Conservation (phyloP, 305 asterid species). For the Fraxinus baroniana region DNA sequence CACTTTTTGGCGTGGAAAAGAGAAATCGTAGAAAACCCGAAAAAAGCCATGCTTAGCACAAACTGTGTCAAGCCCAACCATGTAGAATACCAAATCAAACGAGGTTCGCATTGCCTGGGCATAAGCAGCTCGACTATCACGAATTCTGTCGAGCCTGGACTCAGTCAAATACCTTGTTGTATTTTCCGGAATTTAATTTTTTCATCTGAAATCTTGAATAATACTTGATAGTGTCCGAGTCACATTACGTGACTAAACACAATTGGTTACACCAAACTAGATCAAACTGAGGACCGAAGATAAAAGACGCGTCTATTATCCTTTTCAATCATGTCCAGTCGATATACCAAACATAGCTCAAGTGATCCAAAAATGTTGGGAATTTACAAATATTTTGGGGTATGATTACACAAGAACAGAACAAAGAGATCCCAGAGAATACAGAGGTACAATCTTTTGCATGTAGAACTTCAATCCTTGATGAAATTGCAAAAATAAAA, state of each 20-base stretch:
- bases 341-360: background rate
- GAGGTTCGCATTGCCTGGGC: background rate
- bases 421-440: background rate
- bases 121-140: background rate
- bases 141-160: background rate
- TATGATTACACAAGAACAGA: background rate
- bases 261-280: background rate
- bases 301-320: background rate
- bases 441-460: background rate
- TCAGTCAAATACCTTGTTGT: background rate
- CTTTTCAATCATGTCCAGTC: background rate
- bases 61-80: background rate
- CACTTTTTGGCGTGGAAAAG: background rate
- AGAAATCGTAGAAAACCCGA: background rate
- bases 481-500: background rate
- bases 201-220: background rate
- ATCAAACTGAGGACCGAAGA: background rate
- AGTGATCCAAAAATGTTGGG: background rate
- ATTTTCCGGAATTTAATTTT: too few species aligned
- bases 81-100: background rate
- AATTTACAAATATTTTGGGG: background rate
- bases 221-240: background rate
- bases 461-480: background rate
- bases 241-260: background rate
- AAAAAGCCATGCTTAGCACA: background rate